A percentile compares a stretch with the other conserved stretches of the same genome.
phyloP scores from a whole-genome alignment of 2,329 filamentous ascomycete genomes.

The Acrocalymma vagum region DNA sequence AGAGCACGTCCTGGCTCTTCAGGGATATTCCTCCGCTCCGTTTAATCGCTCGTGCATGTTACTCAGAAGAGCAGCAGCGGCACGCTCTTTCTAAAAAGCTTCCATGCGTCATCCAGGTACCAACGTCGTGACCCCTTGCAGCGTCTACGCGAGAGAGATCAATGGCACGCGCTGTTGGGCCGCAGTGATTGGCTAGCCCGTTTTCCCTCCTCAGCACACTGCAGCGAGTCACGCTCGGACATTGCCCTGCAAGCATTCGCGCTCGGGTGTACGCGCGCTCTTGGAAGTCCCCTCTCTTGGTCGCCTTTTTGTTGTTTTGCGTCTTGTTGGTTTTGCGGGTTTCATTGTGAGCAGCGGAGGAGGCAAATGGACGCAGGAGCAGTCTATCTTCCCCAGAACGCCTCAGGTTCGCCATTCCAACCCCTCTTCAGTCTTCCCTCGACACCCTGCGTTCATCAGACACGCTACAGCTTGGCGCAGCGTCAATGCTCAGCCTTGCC shows the following conservation, averaged over 20 bases:
- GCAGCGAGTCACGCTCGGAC: constrained; percentile 21
- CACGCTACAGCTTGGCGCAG: constrained; percentile 36
- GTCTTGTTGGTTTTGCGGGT: constrained; percentile 1
- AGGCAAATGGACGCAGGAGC: neutral
- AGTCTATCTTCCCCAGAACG: constrained; percentile 1
- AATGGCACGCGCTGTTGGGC: constrained; percentile 26
- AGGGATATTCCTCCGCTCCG: no score
- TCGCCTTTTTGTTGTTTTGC: constrained; percentile 1
- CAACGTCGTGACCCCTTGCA: constrained; percentile 41
- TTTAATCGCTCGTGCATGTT: constrained; percentile 20
- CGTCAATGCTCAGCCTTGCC: constrained; percentile 45
- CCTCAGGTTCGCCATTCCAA: constrained; percentile 2
- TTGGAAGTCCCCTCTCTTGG: constrained; percentile 3
- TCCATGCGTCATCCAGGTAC: constrained; percentile 45
- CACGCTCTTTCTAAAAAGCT: constrained; percentile 16
- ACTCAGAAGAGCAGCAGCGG: constrained; percentile 21
- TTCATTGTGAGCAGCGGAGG: constrained; percentile 3
- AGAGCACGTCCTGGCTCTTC: no score
- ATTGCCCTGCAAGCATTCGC: constrained; percentile 10
- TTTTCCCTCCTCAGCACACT: constrained; percentile 20
- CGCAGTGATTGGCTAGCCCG: constrained; percentile 28
- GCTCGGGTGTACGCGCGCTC: no score
- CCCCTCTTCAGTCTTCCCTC: constrained; percentile 2
- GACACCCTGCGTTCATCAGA: constrained; percentile 39
- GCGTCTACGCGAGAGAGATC: constrained; percentile 25